Percentiles rank a stretch among this genome's conserved stretches.
Conservation (phyloP, 1,284 basidiomycete genomes). For the Trichosporon ovoides region DNA sequence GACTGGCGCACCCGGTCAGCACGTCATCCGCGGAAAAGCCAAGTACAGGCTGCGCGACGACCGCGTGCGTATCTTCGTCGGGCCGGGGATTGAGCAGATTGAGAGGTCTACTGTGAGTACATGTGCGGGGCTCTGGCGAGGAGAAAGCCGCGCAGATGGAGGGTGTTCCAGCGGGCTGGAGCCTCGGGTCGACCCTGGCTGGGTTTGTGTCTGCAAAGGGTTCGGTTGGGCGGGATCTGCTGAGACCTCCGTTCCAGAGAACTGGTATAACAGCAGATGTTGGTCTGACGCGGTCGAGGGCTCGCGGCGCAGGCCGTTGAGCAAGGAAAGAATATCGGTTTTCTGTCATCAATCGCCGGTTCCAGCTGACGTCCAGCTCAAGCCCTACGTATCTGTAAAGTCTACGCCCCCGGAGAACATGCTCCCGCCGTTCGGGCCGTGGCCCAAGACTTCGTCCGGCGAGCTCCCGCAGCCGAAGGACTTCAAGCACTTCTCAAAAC, state of each 20-base stretch:
- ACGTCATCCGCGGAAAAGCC: conserved; percentile 65
- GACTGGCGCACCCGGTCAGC: conserved; percentile 78
- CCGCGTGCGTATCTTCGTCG: conserved; percentile 75
- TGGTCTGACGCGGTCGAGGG: too few species aligned
- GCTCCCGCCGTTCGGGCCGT: conserved; percentile 23
- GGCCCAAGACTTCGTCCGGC: conserved; percentile 1
- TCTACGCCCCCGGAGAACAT: conserved; percentile 6
- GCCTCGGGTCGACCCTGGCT: too few species aligned
- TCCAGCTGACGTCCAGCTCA: conserved; percentile 45
- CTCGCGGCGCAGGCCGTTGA: too few species aligned
- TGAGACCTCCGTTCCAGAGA: too few species aligned
- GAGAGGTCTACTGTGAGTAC: conserved; percentile 15
- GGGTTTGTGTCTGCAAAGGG: too few species aligned
- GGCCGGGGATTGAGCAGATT: conserved; percentile 54
- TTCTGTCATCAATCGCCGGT: too few species aligned
- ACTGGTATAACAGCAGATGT: too few species aligned
- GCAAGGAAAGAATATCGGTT: too few species aligned
- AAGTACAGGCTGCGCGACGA: conserved; percentile 75
- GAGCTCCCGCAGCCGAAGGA: conserved; percentile 8
- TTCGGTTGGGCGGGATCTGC: too few species aligned
- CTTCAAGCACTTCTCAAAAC: conserved; percentile 26
- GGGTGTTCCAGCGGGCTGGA: too few species aligned
- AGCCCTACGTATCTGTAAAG: conserved; percentile 50
- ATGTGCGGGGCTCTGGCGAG: background rate
- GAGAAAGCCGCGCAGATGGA: background rate